Base-by-base conservation (phyloP, 768 basidiomycete species). In the Thelephora ganbajun region DNA sequence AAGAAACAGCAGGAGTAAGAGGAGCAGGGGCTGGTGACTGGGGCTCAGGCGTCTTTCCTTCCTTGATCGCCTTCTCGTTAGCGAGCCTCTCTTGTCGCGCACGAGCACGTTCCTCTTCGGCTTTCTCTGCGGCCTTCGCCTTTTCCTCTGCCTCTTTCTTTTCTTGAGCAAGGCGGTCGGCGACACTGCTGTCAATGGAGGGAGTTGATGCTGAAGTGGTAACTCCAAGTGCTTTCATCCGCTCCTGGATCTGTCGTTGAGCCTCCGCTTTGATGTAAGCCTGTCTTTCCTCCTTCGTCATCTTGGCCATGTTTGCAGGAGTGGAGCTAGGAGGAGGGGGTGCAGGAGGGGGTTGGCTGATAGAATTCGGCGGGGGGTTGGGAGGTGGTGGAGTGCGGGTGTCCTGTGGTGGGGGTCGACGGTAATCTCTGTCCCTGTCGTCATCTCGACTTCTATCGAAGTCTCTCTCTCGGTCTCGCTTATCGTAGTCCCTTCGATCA, bases 81-180 rank as follows among this genome's bases (percentile, higher is more conserved):
- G 84, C 85, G 35, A 98, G 60, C 45, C 87, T 70, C 54, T 86
- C 83, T 53, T 68, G 71, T 41, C 94, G 71, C 36, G 76, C 61
- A 44, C 72, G 71, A 56, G 91, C 88, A 48, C 92, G 70, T 51
- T 86, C 86, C 53, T 83, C 83, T 2, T 84, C 83, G 55, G 85
- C 80, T 52, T 72, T 73, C 61, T 96, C 92, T 0, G 90, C 92
- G 43, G 72, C 66, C 48, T 70, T 73, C 0, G 76, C 77, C 61
- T 86, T 89, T 60, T 89, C 86, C 53, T 91, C 92, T 0, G 93
- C 93, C 59, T 96, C 94, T 59, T 75, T 80, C 69, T 83, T 86
- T 58, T 98, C 94, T 55, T 79, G 71, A 34, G 76, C 80, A 5
- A 98, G 72, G 9, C 93, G 69, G 53, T 92, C 86, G 59, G 90